Evolutionary conservation across 2,329 filamentous ascomycete species (phyloP).

Genomic region (Davidsoniella virescens): DNA sequence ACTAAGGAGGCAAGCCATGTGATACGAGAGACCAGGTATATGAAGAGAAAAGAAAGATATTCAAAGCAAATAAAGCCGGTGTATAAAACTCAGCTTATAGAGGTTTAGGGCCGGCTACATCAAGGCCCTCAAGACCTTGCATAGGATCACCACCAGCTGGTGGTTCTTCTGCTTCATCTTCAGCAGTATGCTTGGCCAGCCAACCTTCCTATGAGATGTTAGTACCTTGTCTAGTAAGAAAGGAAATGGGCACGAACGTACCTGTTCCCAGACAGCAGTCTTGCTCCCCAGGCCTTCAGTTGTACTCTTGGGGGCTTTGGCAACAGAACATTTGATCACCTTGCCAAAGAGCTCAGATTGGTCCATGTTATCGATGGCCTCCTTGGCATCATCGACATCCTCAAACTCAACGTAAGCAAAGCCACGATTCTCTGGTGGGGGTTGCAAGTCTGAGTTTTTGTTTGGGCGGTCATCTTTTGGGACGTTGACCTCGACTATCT

Average conservation of each 20-base stretch:
- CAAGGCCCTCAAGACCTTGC: slow-evolving; percentile 84
- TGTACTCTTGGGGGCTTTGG: slow-evolving; percentile 79
- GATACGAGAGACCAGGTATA: background rate
- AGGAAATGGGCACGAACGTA: slow-evolving; percentile 23
- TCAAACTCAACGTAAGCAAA: slow-evolving; percentile 97
- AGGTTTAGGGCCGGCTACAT: slow-evolving; percentile 81
- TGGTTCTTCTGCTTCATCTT: slow-evolving; percentile 46
- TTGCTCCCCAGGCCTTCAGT: slow-evolving; percentile 83
- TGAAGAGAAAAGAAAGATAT: slow-evolving; percentile 14
- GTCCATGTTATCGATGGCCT: slow-evolving; percentile 99
- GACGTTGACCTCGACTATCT: slow-evolving; percentile 79
- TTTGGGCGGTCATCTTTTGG: slow-evolving; percentile 77
- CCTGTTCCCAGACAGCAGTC: slow-evolving; percentile 94
- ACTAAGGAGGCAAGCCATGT: slow-evolving; percentile 16
- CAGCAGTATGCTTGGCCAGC: slow-evolving; percentile 72
- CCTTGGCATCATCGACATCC: slow-evolving; percentile 65
- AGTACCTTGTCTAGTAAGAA: background rate
- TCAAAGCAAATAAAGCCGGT: background rate
- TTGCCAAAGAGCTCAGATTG: slow-evolving; percentile 88
- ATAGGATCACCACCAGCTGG: slow-evolving; percentile 64
- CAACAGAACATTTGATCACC: slow-evolving; percentile 78
- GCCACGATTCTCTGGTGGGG: slow-evolving; percentile 51
- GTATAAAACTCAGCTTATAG: slow-evolving; percentile 27
- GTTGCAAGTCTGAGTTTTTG: background rate
- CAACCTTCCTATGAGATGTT: slow-evolving; percentile 59